Conservation (phyloP, 257 asterid genomes). For the Solanum sejunctum region DNA sequence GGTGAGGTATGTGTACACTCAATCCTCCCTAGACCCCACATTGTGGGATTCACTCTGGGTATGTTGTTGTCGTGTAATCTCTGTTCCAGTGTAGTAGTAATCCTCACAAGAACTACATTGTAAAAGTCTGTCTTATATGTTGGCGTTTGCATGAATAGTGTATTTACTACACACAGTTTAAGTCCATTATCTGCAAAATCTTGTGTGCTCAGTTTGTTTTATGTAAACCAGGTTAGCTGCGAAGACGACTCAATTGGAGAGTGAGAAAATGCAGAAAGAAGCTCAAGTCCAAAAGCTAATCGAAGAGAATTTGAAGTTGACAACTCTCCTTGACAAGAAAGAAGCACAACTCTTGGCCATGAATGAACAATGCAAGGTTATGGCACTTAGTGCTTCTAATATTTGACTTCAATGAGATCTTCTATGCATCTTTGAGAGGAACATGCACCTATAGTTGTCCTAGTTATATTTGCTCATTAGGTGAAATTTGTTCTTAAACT, state of each 20-base stretch:
- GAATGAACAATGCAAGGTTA: constrained; percentile 96
- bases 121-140: not conserved
- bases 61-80: not conserved
- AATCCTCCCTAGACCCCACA: too few relatives aligned
- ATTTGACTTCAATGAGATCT: constrained; percentile 4
- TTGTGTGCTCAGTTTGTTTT: constrained; percentile 1
- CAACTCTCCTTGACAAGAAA: constrained; percentile 77
- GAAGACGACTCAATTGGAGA: constrained; percentile 74
- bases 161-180: not conserved
- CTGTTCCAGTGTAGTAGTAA: not conserved
- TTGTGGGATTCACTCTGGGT: too few relatives aligned
- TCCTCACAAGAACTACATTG: not conserved
- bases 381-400: constrained; percentile 70
- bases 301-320: constrained; percentile 79
- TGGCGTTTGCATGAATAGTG: not conserved
- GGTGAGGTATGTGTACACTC: too few relatives aligned
- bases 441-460: not conserved
- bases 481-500: not conserved
- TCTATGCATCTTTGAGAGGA: not conserved
- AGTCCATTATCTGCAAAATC: not conserved
- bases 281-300: constrained; percentile 84
- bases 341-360: constrained; percentile 97
- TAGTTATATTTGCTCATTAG: constrained; percentile 2
- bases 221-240: constrained; percentile 55
- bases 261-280: constrained; percentile 88